Conservation (phyloP, 2,329 filamentous ascomycete genomes). For the Trichoderma asperellum region DNA sequence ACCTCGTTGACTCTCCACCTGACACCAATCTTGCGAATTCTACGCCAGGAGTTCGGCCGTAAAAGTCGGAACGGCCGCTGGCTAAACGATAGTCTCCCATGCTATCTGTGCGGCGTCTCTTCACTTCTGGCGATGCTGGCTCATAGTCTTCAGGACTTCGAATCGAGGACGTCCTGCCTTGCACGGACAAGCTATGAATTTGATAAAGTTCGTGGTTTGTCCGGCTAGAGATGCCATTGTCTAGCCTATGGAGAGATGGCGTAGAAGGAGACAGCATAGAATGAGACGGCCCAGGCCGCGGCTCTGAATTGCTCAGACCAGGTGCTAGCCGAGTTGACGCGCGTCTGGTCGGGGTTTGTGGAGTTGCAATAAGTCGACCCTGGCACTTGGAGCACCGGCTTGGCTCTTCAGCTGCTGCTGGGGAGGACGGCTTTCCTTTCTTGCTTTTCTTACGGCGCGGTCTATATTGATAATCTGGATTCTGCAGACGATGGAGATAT, state of each 20-base stretch:
- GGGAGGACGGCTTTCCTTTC: conserved; percentile 39
- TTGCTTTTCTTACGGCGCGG: conserved; percentile 65
- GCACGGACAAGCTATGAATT: conserved; percentile 33
- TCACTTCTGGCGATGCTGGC: conserved; percentile 55
- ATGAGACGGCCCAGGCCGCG: conserved; percentile 33
- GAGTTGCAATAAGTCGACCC: conserved; percentile 64
- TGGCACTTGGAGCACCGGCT: conserved; percentile 71
- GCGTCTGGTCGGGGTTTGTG: conserved; percentile 60
- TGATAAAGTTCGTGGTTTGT: conserved; percentile 38
- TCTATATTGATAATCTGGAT: conserved; percentile 93
- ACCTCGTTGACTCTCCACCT: conserved; percentile 31
- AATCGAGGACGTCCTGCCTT: conserved; percentile 33
- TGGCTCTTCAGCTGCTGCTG: conserved; percentile 52
- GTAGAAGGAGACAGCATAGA: conserved; percentile 31
- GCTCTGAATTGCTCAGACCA: conserved; percentile 33
- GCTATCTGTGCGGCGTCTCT: conserved; percentile 64
- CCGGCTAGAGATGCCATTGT: conserved; percentile 36
- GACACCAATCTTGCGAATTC: conserved; percentile 33
- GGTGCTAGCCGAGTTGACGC: conserved; percentile 44
- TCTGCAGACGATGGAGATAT: conserved; percentile 81
- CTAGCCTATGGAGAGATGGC: conserved; percentile 32
- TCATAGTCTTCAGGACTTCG: conserved; percentile 46
- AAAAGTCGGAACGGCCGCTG: conserved; percentile 28
- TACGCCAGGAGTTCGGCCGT: conserved; percentile 23
- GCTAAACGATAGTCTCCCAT: conserved; percentile 41